Evolutionary conservation across 1,139 yeast species (phyloP).

Genomic region (Suhomyces choctaworum): DNA sequence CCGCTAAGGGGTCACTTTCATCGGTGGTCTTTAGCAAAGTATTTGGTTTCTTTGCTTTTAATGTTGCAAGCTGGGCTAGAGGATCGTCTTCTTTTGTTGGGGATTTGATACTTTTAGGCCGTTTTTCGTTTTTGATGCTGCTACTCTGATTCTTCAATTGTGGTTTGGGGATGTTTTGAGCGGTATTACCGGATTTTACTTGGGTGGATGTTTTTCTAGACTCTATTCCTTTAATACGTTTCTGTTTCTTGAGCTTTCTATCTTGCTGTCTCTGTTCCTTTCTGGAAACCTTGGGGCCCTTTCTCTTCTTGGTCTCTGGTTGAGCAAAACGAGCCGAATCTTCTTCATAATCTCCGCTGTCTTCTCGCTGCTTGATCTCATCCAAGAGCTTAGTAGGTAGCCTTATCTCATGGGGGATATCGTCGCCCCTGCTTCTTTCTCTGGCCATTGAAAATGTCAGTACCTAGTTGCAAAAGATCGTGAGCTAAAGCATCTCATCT

Average conservation of each 20-base stretch:
- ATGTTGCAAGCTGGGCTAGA: conserved; percentile 18
- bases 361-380: conserved; percentile 52
- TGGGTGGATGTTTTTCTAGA: conserved; percentile 1
- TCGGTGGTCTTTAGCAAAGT: conserved; percentile 16
- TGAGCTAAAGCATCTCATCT: conserved; percentile 4
- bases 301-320: conserved; percentile 33
- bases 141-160: conserved; percentile 1
- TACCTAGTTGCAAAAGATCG: conserved; percentile 1
- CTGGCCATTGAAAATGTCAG: conserved; percentile 9
- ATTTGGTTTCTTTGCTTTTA: conserved; percentile 18
- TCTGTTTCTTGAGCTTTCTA: conserved; percentile 52
- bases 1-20: conserved; percentile 41
- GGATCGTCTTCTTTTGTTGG: conserved; percentile 11
- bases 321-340: conserved; percentile 35
- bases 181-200: not conserved
- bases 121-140: not conserved
- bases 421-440: conserved; percentile 9
- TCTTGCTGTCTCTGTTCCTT: conserved; percentile 62
- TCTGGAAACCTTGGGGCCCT: conserved; percentile 36
- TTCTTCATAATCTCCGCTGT: conserved; percentile 42
- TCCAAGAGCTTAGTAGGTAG: conserved; percentile 70
- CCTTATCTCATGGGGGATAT: conserved; percentile 49
- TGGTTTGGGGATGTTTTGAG: conserved; percentile 3
- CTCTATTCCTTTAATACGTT: conserved; percentile 16
- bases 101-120: not conserved